Percentiles rank a stretch among this genome's conserved stretches.
Conservation (phyloP, 2,329 filamentous ascomycete genomes). For the Amylocarpus encephaloides region DNA sequence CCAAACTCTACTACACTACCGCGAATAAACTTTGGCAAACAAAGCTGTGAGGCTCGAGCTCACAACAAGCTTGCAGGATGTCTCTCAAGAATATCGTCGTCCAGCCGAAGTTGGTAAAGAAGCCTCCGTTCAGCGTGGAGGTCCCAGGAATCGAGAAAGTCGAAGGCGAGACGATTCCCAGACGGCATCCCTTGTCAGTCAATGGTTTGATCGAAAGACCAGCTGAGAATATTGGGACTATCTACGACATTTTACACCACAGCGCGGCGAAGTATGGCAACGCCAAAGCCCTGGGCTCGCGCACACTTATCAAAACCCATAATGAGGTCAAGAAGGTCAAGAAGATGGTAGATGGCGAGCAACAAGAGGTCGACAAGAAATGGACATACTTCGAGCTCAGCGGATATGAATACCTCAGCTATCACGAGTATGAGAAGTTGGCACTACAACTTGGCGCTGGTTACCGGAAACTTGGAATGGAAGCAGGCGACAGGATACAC, state of each 20-base stretch:
- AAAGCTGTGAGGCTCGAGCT: constrained; percentile 3
- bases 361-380: constrained; percentile 76
- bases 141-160: constrained; percentile 50
- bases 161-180: constrained; percentile 64
- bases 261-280: constrained; percentile 61
- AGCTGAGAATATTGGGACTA: constrained; percentile 56
- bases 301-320: constrained; percentile 69
- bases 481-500: constrained; percentile 64
- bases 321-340: constrained; percentile 84
- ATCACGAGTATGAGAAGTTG: constrained; percentile 69
- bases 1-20: background rate
- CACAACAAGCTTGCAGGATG: constrained; percentile 21
- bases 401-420: constrained; percentile 70
- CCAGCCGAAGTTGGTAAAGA: constrained; percentile 31
- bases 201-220: constrained; percentile 51
- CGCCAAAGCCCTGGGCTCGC: constrained; percentile 59
- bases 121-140: constrained; percentile 56
- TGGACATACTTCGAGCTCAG: constrained; percentile 86
- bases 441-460: constrained; percentile 62
- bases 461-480: constrained; percentile 65
- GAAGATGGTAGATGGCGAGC: constrained; percentile 76
- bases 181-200: constrained; percentile 51
- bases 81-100: constrained; percentile 28
- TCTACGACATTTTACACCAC: constrained; percentile 68
- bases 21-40: background rate